Percentiles rank a stretch among this genome's conserved stretches.
Conservation (phyloP, 2,329 filamentous ascomycete genomes). For the Magnaporthales sp. region DNA sequence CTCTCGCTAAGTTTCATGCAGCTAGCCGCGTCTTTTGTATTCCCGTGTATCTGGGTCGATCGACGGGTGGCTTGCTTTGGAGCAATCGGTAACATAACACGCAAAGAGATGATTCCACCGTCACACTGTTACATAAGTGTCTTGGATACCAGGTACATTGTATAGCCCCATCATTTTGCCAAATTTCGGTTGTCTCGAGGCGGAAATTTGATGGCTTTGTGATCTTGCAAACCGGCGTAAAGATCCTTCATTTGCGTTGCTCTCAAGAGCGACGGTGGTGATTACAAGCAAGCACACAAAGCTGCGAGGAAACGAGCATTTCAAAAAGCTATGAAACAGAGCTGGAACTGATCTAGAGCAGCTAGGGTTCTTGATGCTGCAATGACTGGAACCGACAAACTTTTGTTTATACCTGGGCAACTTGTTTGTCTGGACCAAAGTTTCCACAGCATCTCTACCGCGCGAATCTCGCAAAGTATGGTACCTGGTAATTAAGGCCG, state of each 20-base stretch:
- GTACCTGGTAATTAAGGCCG: no score
- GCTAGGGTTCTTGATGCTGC: background rate
- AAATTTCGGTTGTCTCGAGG: background rate
- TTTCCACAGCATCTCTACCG: background rate
- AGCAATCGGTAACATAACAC: background rate
- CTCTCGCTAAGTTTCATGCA: background rate
- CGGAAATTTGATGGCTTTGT: background rate
- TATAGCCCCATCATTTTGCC: background rate
- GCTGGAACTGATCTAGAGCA: background rate
- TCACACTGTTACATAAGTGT: background rate
- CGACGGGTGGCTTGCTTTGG: background rate
- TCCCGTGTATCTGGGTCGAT: background rate
- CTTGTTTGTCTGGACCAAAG: background rate
- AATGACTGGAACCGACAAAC: background rate
- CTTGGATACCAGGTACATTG: background rate
- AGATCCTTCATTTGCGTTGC: background rate
- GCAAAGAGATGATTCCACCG: background rate
- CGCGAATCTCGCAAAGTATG: no score
- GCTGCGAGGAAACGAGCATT: background rate
- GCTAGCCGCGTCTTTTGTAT: background rate
- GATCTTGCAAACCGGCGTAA: background rate
- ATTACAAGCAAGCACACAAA: background rate
- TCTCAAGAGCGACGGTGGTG: background rate
- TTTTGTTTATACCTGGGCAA: background rate
- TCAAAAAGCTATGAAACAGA: background rate